A percentile compares a stretch with the other conserved stretches of the same genome.
These are phyloP conservation scores for Fonsecaea pedrosoi DNA, from an alignment of 2,329 filamentous ascomycete genomes.

Conservation along the genomic window DNA sequence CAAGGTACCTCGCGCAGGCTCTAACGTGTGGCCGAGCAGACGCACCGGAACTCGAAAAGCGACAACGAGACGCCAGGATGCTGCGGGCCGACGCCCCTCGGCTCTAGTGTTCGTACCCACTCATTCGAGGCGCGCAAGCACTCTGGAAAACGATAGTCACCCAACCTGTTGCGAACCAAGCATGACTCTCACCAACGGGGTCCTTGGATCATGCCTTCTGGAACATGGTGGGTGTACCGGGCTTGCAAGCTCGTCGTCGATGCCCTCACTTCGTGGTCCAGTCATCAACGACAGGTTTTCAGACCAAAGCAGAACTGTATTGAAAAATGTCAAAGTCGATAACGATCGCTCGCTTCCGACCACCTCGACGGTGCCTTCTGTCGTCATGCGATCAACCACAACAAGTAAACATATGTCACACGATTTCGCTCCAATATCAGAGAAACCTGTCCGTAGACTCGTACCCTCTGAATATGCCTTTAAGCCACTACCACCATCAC, in stretches of 20 bases:
- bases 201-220: not conserved
- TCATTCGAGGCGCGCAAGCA: not conserved
- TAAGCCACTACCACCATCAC: not conserved
- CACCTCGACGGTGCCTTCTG: conserved; percentile 13
- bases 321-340: conserved; percentile 31
- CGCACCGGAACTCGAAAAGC: conserved; percentile 13
- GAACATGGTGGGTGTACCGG: not conserved
- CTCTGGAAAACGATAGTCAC: not conserved
- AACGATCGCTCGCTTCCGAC: conserved; percentile 26
- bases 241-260: conserved; percentile 21
- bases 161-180: not conserved
- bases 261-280: conserved; percentile 35
- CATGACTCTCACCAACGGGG: not conserved
- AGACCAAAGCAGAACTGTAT: conserved; percentile 30
- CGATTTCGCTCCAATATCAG: not conserved
- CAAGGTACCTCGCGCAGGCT: conserved; percentile 8
- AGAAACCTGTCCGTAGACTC: not conserved
- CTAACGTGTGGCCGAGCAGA: conserved; percentile 14
- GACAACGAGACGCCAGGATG: conserved; percentile 19
- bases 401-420: not conserved
- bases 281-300: conserved; percentile 31
- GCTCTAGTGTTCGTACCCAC: not conserved
- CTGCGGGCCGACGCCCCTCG: not conserved
- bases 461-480: not conserved
- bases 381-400: conserved; percentile 8